Percentiles rank a stretch among this genome's conserved stretches.
Evolutionary conservation across 2,329 filamentous ascomycete genomes (phyloP).

Genomic region (Epichloe sp.): DNA sequence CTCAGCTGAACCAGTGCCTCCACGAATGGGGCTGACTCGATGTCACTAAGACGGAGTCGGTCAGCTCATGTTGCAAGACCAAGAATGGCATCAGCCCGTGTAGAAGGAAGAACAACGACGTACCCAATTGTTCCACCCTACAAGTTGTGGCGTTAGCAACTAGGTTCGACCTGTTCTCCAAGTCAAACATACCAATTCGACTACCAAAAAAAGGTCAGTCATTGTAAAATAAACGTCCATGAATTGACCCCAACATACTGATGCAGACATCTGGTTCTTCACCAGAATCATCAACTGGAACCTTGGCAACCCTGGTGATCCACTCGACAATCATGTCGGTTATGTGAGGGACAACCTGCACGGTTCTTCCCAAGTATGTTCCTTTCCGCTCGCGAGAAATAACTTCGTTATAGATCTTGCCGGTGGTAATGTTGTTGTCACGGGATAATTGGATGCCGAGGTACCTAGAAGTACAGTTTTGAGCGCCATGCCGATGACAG

Average conservation of each 20-base stretch:
- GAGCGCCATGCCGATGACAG: background rate
- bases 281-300: slow-evolving; percentile 75
- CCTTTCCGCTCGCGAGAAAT: slow-evolving; percentile 34
- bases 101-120: background rate
- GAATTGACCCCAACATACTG: slow-evolving; percentile 36
- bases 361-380: slow-evolving; percentile 75
- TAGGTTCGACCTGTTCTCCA: background rate
- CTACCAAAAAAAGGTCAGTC: slow-evolving; percentile 13
- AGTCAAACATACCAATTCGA: slow-evolving; percentile 20
- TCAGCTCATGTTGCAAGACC: background rate
- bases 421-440: slow-evolving; percentile 94
- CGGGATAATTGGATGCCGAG: slow-evolving; percentile 68
- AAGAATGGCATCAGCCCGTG: background rate
- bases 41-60: slow-evolving; percentile 35
- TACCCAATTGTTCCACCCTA: slow-evolving; percentile 45
- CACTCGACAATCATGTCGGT: slow-evolving; percentile 87
- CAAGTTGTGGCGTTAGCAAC: background rate
- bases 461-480: slow-evolving; percentile 32
- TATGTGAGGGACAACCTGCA: slow-evolving; percentile 86
- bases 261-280: slow-evolving; percentile 87
- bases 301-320: slow-evolving; percentile 74
- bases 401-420: slow-evolving; percentile 68
- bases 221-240: background rate
- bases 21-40: slow-evolving; percentile 78
- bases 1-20: slow-evolving; percentile 74